Conservation (phyloP, 1,284 basidiomycete genomes). For the Sparassis latifolia region DNA sequence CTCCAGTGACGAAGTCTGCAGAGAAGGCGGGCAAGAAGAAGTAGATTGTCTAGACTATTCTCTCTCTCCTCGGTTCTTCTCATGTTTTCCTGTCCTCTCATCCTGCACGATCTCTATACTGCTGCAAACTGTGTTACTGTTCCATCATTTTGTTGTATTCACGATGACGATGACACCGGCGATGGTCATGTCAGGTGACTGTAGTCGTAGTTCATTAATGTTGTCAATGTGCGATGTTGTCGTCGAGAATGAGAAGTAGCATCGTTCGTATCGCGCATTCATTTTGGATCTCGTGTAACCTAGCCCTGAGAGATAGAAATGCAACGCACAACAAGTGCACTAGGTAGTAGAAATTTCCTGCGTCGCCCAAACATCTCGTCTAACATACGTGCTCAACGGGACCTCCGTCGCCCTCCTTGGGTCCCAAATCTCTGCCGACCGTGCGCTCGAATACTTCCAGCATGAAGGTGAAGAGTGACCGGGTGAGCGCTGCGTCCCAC, state of each 20-base stretch:
- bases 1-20: conserved; percentile 85
- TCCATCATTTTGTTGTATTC: conserved; percentile 35
- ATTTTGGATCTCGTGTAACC: neutral
- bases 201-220: conserved; percentile 28
- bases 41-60: conserved; percentile 59
- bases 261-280: conserved; percentile 26
- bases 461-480: conserved; percentile 79
- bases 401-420: conserved; percentile 35
- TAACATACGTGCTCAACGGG: conserved; percentile 77
- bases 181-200: conserved; percentile 11
- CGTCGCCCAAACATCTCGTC: conserved; percentile 3
- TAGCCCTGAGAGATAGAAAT: no score
- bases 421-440: conserved; percentile 77
- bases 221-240: conserved; percentile 18
- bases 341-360: no score
- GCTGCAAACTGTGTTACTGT: conserved; percentile 33
- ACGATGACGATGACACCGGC: conserved; percentile 29
- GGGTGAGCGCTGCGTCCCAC: conserved; percentile 87
- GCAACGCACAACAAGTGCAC: no score
- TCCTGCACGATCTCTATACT: conserved; percentile 39
- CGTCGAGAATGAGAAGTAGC: conserved; percentile 28
- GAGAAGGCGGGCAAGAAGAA: conserved; percentile 97
- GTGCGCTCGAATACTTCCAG: conserved; percentile 91
- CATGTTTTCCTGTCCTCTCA: conserved; percentile 25
- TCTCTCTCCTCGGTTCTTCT: conserved; percentile 36